phyloP scores from a whole-genome alignment of 140 eudicot species.

The Senecio squalidus region DNA sequence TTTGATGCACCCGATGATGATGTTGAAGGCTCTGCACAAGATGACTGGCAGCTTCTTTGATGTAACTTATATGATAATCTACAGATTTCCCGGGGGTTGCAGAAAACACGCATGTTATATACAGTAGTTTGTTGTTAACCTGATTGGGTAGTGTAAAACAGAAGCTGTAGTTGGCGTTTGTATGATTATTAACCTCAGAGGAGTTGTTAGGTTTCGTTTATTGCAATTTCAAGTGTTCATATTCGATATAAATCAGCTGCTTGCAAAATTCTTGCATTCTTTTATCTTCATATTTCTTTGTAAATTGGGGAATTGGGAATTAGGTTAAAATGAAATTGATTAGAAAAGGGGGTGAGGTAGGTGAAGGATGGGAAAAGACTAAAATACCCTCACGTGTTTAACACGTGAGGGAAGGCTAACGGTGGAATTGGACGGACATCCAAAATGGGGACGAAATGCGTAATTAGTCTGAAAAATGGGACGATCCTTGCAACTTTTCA shows the following conservation, averaged over 20 bases:
- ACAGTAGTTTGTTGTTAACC: neutral
- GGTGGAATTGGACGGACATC: too few species aligned
- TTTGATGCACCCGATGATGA: conserved; percentile 35
- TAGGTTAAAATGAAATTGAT: too few species aligned
- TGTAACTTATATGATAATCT: neutral
- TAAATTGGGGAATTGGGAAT: too few species aligned
- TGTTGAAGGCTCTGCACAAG: conserved; percentile 48
- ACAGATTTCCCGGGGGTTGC: conserved; percentile 2
- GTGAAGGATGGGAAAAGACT: too few species aligned
- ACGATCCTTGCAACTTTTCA: too few species aligned
- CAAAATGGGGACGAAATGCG: too few species aligned
- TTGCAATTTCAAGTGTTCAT: neutral
- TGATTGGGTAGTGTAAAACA: neutral
- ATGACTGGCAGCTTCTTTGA: conserved; percentile 92
- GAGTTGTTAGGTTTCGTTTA: conserved; percentile 21
- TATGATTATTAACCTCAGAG: conserved; percentile 18
- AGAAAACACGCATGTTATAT: conserved; percentile 2
- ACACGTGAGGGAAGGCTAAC: too few species aligned
- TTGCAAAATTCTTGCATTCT: too few species aligned
- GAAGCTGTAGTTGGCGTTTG: conserved; percentile 15
- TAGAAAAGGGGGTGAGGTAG: too few species aligned
- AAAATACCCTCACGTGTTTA: too few species aligned
- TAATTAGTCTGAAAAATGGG: too few species aligned
- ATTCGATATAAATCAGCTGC: too few species aligned
- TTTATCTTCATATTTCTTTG: conserved; percentile 16